Base-by-base conservation (phyloP, 1,284 basidiomycete species). In the Cerioporus squamosus region DNA sequence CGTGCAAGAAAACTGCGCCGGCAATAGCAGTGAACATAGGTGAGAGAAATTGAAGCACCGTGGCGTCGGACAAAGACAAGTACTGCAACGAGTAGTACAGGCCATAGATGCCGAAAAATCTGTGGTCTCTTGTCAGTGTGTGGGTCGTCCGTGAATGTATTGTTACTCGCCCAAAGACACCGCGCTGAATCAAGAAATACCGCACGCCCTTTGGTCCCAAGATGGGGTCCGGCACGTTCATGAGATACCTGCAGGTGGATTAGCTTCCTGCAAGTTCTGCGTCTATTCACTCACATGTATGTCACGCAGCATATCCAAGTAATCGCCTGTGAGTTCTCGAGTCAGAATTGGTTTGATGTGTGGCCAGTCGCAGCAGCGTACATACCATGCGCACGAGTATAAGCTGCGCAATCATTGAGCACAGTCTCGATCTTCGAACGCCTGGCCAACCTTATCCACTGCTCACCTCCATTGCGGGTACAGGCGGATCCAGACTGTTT, bases 31-130 rank as follows among this genome's bases (percentile, higher is more conserved):
- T 91, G 10, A 81, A 78, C 55, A 87, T 80, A 0, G 93, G 93
- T 0, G 82, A 73, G 9, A 95, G 78, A 75, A 94, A 94, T 0
- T 86, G 87, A 49, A 95, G 77, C 15, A 91, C 88, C 0, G 87
- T 88, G 0, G 88, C 84, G 69, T 94, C 92, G 12, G 88, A 89
- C 0, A 94, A 76, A 0, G 88, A 75, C 6, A 77, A 64, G 55
- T 75, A 76, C 53, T 86, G 79, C 12, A 93, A 74, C 1, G 87
- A 84, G 68, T 86, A 90, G 70, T 93, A 94, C 2, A 86, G 75
- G 24, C 81, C 86, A 61, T 83, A 85, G n/a, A 90, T 75, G 0
- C 83, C 85, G 57, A 86, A 77, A 66, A 87, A 88, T 15, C 84
- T 86, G 63, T 2, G 14, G 15, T 63, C 5, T 12, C 8, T 14